Evolutionary conservation across 2,329 filamentous ascomycete genomes (phyloP).

Genomic region (Pestalotiopsis sp.): DNA sequence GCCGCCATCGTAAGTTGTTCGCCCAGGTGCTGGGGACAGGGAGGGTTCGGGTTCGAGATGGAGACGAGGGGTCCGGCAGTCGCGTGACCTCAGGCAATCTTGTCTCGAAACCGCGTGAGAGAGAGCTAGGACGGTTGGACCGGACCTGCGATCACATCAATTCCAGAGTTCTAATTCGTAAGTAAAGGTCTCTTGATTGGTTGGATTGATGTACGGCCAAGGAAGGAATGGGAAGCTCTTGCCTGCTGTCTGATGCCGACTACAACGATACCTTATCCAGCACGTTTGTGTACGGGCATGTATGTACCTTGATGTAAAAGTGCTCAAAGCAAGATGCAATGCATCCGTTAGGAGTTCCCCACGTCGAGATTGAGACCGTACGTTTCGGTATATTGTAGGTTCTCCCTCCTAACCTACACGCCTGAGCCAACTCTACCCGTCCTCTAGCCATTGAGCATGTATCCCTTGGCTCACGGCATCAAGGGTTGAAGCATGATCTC

Average conservation of each 20-base stretch:
- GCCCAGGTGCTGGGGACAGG: not conserved
- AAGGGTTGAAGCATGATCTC: no score
- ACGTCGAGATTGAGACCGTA: not conserved
- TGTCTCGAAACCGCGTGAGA: slow-evolving; percentile 8
- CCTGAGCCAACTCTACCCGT: not conserved
- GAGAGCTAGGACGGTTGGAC: slow-evolving; percentile 5
- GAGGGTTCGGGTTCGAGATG: not conserved
- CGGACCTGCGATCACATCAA: not conserved
- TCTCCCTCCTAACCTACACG: not conserved
- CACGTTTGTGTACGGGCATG: not conserved
- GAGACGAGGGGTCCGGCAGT: slow-evolving; percentile 8
- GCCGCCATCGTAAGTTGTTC: not conserved
- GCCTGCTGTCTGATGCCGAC: no score
- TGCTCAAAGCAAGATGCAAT: not conserved
- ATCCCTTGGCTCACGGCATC: no score
- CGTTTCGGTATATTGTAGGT: not conserved
- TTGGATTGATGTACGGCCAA: no score
- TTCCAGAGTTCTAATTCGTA: not conserved
- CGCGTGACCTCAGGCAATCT: slow-evolving; percentile 12
- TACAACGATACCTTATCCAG: no score
- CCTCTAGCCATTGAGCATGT: not conserved
- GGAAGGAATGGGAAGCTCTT: no score
- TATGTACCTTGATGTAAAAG: not conserved
- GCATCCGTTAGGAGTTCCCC: not conserved
- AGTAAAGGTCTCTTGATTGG: no score